Evolutionary conservation across 176 grass and related monocot genomes (phyloP).

Genomic region (Triticum dicoccoides): DNA sequence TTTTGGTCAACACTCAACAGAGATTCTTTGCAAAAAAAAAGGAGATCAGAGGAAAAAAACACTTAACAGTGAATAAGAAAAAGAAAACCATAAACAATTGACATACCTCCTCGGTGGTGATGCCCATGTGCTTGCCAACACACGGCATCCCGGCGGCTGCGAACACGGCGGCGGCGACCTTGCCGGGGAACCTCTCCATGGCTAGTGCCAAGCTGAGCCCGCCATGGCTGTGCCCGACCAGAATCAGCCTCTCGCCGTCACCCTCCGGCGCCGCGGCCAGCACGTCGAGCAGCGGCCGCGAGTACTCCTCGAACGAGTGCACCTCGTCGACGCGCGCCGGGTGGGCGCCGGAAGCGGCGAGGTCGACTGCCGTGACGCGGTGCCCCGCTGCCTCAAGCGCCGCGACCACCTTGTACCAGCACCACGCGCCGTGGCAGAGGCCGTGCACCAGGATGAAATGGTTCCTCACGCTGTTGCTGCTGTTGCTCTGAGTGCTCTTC

Average conservation of each 20-base stretch:
- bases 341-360: slow-evolving; percentile 36
- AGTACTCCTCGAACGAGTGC: slow-evolving; percentile 50
- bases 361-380: slow-evolving; percentile 51
- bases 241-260: slow-evolving; percentile 16
- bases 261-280: slow-evolving; percentile 14
- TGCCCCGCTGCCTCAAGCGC: slow-evolving; percentile 26
- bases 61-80: no score
- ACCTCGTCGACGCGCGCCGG: slow-evolving; percentile 46
- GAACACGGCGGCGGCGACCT: slow-evolving; percentile 48
- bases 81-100: no score
- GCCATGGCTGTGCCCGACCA: slow-evolving; percentile 56
- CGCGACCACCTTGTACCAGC: slow-evolving; percentile 50
- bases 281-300: slow-evolving; percentile 36
- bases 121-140: slow-evolving; percentile 24
- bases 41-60: no score
- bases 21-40: no score
- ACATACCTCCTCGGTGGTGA: slow-evolving; percentile 14
- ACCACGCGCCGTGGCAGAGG: slow-evolving; percentile 50
- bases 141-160: slow-evolving; percentile 34
- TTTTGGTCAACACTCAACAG: no score
- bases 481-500: not conserved
- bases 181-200: slow-evolving; percentile 43
- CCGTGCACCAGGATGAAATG: slow-evolving; percentile 48
- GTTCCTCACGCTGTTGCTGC: no score
- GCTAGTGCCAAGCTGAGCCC: slow-evolving; percentile 44